Evolutionary conservation across 768 basidiomycete genomes (phyloP), one percentile per base, ranked within the genome.

Genomic region (Aureoboletus auriporus): DNA sequence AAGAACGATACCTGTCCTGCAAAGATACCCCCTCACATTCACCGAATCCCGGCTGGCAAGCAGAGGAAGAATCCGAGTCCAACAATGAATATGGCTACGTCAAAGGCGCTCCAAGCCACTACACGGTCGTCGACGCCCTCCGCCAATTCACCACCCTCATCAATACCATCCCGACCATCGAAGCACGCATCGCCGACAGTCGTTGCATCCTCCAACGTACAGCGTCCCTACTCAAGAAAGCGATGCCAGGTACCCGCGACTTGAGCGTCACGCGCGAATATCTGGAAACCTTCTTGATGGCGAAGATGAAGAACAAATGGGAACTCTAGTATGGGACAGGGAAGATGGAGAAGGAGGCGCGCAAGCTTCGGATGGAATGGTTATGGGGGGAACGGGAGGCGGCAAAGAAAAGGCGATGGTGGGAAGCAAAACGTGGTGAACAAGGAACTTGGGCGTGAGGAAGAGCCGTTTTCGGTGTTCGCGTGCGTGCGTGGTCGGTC

Each of bases 271-370:
- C 53, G 26, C 58, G 67, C 26, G 63, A 67, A 35, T 50, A 52
- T n/a, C 49, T 65, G 12, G 65, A 69, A 42, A 45, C 43, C 0
- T 46, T 54, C 33, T 31, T 63, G 11, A 17, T 69, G 13, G 60
- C n/a, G 34, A 59, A 55, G 42, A 59, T 65, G 60, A 67, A 65
- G 47, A 31, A 51, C n/a, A 67, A 57, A 38, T 47, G 43, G 5
- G 65, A 67, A 16, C 46, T 63, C 3, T 69, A 55, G 57, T 65
- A 67, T 27, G 65, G 67, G n/a, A 65, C 63, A 6, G 60, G 50
- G 0, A 54, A 5, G 41, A 53, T 69, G 61, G 36, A 45, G 16
- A 65, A 58, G 36, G 20, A 42, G n/a, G 31, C 46, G 5, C 51
- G 61, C 36, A 67, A 66, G 41, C 8, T 47, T 3, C 47, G 67